Conservation (phyloP, 192 early-diverging fungal genomes). For the Gonapodya prolifera region DNA sequence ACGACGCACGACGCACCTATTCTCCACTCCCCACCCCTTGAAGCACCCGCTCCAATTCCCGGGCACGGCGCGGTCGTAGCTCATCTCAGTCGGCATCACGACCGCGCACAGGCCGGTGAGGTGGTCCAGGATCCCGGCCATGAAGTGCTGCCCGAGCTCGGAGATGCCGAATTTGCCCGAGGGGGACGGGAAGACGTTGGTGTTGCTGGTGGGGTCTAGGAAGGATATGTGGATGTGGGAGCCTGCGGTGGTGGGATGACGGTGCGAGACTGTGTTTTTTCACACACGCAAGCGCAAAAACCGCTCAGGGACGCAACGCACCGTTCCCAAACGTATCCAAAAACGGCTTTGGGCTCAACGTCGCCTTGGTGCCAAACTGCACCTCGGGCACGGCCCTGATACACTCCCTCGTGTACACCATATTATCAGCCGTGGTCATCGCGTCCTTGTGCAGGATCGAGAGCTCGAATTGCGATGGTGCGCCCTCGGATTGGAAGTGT, state of each 20-base stretch:
- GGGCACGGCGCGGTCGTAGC: background rate
- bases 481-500: background rate
- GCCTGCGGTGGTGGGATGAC: background rate
- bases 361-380: background rate
- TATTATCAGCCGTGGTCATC: background rate
- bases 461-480: background rate
- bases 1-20: no score
- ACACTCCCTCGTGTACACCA: background rate
- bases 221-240: conserved; percentile 43
- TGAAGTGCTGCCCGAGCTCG: background rate
- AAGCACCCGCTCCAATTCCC: no score
- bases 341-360: background rate
- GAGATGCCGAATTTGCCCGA: background rate
- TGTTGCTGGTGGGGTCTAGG: conserved; percentile 44
- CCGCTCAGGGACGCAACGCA: no score
- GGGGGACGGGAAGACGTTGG: background rate
- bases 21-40: no score
- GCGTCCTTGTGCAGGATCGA: background rate
- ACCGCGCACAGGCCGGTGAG: background rate
- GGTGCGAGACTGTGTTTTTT: no score
- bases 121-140: background rate
- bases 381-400: background rate
- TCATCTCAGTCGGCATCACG: background rate
- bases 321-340: background rate
- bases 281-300: no score